These are phyloP conservation scores for Penicillium desertorum DNA, from an alignment of 495 filamentous ascomycete species.

Conservation along the genomic window DNA sequence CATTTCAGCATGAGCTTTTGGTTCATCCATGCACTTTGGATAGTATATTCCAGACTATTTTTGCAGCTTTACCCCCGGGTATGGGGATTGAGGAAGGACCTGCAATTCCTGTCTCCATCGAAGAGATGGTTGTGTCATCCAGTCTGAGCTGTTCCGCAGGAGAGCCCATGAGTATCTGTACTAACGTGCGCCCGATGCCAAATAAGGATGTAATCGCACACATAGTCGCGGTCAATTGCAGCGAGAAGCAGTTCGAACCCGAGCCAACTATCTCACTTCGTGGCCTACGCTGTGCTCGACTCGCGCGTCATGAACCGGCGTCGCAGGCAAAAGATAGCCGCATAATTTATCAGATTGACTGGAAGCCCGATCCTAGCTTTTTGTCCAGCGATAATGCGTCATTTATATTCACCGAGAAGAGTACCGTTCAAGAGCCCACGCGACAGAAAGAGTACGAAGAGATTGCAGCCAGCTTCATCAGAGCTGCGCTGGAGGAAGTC, in stretches of 20 bases:
- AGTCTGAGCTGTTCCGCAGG: slow-evolving; percentile 19
- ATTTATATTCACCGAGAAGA: background rate
- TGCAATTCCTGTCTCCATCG: slow-evolving; percentile 30
- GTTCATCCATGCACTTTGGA: slow-evolving; percentile 50
- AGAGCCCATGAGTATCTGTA: slow-evolving; percentile 17
- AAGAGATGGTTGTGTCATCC: slow-evolving; percentile 25
- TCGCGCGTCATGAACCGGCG: slow-evolving; percentile 5
- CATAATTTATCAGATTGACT: slow-evolving; percentile 24
- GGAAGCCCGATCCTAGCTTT: slow-evolving; percentile 24
- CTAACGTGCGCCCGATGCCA: slow-evolving; percentile 8
- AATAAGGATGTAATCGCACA: slow-evolving; percentile 14
- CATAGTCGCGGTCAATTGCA: slow-evolving; percentile 12
- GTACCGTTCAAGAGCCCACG: background rate
- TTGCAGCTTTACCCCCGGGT: slow-evolving; percentile 18
- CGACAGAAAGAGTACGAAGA: background rate
- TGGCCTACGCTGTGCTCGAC: slow-evolving; percentile 21
- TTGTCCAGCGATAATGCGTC: background rate
- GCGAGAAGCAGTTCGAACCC: background rate
- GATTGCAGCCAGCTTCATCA: background rate
- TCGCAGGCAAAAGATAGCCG: background rate
- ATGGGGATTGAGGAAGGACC: slow-evolving; percentile 17
- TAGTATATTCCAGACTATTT: slow-evolving; percentile 41
- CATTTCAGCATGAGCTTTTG: slow-evolving; percentile 40
- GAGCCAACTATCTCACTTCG: slow-evolving; percentile 17
- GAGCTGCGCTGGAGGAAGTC: slow-evolving; percentile 2